A percentile compares a stretch with the other conserved stretches of the same genome.
Evolutionary conservation across 768 basidiomycete species (phyloP).

Genomic region (Chalciporus chontae): DNA sequence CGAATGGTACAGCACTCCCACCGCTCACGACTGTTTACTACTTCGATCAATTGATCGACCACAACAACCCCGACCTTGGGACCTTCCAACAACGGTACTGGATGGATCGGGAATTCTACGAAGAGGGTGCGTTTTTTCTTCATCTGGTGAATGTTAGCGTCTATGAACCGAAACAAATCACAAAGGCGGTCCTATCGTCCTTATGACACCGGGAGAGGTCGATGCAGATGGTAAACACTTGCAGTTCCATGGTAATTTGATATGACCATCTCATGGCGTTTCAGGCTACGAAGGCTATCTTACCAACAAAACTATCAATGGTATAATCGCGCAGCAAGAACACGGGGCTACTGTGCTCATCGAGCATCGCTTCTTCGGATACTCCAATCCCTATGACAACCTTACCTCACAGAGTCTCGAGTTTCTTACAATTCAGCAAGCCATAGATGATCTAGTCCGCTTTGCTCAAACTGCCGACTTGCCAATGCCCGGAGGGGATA

Average conservation of each 20-base stretch:
- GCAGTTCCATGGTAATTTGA: not conserved
- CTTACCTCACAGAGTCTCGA: constrained; percentile 55
- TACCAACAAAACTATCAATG: constrained; percentile 61
- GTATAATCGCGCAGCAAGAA: constrained; percentile 62
- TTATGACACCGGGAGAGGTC: constrained; percentile 58
- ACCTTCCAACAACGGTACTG: constrained; percentile 79
- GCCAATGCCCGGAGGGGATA: constrained; percentile 63
- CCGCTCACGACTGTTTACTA: constrained; percentile 26
- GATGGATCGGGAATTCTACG: constrained; percentile 66
- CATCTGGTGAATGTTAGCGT: not conserved
- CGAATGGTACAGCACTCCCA: constrained; percentile 26
- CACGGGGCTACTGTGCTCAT: constrained; percentile 60
- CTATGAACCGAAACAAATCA: not conserved
- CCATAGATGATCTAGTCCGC: constrained; percentile 68
- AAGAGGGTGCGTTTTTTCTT: constrained; percentile 35
- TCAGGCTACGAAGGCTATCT: constrained; percentile 46
- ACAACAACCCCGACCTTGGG: constrained; percentile 53
- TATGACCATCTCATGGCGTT: not conserved
- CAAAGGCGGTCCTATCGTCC: constrained; percentile 25
- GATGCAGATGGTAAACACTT: constrained; percentile 41
- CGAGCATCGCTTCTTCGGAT: constrained; percentile 74
- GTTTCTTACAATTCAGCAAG: constrained; percentile 68
- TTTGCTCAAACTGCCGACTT: constrained; percentile 64
- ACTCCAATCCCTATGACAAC: constrained; percentile 67
- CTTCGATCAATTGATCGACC: constrained; percentile 39